Percentiles rank a stretch among this genome's conserved stretches.
Conservation (phyloP, 78 protist species). For the Isochrysis galbana region DNA sequence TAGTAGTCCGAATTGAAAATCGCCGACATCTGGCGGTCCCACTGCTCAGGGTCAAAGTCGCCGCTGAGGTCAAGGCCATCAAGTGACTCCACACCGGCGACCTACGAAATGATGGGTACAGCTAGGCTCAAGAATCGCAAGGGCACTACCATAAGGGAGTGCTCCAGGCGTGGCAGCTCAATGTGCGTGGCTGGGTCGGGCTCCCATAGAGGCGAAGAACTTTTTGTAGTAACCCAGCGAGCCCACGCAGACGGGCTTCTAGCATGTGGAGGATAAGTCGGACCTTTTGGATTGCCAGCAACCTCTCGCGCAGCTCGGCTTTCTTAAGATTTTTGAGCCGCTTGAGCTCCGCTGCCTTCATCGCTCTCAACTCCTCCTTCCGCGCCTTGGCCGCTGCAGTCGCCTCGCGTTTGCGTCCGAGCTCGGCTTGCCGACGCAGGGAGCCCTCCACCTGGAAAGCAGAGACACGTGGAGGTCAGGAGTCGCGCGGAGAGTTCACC, state of each 20-base stretch:
- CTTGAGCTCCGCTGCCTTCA: conserved; percentile 34
- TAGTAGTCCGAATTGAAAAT: conserved; percentile 50
- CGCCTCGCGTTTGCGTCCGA: background rate
- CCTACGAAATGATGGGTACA: no score
- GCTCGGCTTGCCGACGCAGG: background rate
- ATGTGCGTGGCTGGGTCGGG: no score
- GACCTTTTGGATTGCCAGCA: conserved; percentile 23
- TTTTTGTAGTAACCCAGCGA: no score
- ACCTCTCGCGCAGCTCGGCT: conserved; percentile 5
- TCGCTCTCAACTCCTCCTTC: background rate
- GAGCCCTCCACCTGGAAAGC: background rate
- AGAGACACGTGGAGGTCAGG: no score
- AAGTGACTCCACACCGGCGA: background rate
- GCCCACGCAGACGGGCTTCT: no score
- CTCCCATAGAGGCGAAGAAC: no score
- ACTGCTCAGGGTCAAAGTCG: conserved; percentile 58
- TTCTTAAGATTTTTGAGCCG: conserved; percentile 50
- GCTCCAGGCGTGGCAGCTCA: no score
- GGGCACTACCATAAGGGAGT: no score
- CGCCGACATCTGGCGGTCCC: conserved; percentile 33
- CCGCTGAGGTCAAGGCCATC: conserved; percentile 39
- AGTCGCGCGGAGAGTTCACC: no score
- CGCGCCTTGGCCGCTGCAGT: background rate
- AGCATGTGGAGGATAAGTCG: no score
- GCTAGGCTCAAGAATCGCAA: no score